Evolutionary conservation across 148 eudicot species (phyloP).

Genomic region (Bassia scoparia): DNA sequence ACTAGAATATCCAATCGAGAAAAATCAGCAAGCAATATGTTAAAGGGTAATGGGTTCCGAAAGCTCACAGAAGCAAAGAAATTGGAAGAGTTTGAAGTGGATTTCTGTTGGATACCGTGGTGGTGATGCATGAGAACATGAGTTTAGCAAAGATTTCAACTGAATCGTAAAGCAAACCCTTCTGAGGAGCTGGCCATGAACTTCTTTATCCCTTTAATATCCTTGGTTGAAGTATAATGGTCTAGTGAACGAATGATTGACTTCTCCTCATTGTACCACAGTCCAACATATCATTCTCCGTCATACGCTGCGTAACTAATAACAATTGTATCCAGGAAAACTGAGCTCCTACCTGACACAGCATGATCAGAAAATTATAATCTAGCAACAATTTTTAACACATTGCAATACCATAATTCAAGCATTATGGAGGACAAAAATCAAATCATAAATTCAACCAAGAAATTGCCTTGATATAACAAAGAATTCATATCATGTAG

Average conservation of each 20-base stretch:
- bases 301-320: neutral
- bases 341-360: neutral
- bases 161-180: slow-evolving; percentile 37
- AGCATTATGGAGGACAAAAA: too few species aligned
- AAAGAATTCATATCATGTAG: neutral
- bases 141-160: slow-evolving; percentile 42
- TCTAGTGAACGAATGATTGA: slow-evolving; percentile 10
- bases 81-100: slow-evolving; percentile 27
- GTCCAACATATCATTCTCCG: slow-evolving; percentile 5
- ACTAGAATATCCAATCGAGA: slow-evolving; percentile 35
- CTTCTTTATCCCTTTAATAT: slow-evolving; percentile 38
- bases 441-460: neutral
- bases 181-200: slow-evolving; percentile 47
- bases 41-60: slow-evolving; percentile 46
- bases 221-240: slow-evolving; percentile 32
- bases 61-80: slow-evolving; percentile 41
- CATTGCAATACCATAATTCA: neutral
- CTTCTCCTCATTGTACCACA: slow-evolving; percentile 6
- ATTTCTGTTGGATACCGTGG: slow-evolving; percentile 24
- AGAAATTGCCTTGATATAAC: neutral
- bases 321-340: neutral
- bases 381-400: too few species aligned
- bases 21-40: slow-evolving; percentile 45
- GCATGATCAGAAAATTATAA: neutral
- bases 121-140: slow-evolving; percentile 37